These are phyloP conservation scores for Neltuma alba DNA, from an alignment of 306 rosid genomes.

Conservation along the genomic window DNA sequence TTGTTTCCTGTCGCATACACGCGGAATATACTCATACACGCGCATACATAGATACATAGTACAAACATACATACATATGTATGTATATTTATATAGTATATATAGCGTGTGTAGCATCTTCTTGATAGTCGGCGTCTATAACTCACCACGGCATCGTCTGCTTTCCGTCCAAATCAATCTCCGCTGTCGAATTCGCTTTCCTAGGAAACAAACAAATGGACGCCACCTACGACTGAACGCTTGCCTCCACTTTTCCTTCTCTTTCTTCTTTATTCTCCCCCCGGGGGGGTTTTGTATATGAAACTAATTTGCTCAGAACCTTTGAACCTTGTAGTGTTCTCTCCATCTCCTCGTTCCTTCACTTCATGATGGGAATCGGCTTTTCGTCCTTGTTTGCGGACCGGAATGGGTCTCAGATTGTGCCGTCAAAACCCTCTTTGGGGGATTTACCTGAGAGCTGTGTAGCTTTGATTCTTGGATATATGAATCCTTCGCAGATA, in stretches of 20 bases:
- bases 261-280: neutral
- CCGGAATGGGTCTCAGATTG: slow-evolving; percentile 27
- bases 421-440: slow-evolving; percentile 45
- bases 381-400: slow-evolving; percentile 37
- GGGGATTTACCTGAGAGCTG: slow-evolving; percentile 89
- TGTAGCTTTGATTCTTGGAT: slow-evolving; percentile 58
- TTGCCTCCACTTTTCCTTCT: slow-evolving; percentile 10
- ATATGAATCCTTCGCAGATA: slow-evolving; percentile 82
- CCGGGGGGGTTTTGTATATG: too few species aligned
- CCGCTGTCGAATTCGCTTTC: slow-evolving; percentile 51
- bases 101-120: too few species aligned
- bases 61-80: too few species aligned
- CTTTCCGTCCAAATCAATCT: slow-evolving; percentile 44
- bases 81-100: too few species aligned
- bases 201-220: slow-evolving; percentile 45
- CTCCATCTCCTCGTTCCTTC: neutral
- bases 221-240: neutral
- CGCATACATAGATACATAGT: neutral
- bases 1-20: neutral
- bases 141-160: neutral
- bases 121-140: neutral
- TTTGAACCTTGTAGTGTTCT: slow-evolving; percentile 3
- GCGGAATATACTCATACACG: neutral
- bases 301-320: neutral
- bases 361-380: slow-evolving; percentile 44